phyloP scores from a whole-genome alignment of 2,329 filamentous ascomycete species.

The Ophiostoma ulmi region DNA sequence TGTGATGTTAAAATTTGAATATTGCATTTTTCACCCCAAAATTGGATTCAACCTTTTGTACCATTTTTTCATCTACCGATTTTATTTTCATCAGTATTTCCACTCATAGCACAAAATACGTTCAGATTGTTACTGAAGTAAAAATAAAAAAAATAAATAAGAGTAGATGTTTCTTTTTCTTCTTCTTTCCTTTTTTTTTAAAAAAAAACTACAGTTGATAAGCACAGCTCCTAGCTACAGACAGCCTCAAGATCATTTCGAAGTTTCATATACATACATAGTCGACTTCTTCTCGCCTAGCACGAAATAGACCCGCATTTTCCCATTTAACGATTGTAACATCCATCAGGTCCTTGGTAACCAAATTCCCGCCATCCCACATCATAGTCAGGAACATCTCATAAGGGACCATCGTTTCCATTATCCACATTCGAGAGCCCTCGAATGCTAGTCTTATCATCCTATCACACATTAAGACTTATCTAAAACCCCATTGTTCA shows the following conservation, averaged over 20 bases:
- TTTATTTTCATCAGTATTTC: too few relatives aligned
- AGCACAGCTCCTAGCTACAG: too few relatives aligned
- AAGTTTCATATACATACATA: neutral
- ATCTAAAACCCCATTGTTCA: neutral
- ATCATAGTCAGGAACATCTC: neutral
- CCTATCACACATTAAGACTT: neutral
- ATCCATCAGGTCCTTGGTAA: neutral
- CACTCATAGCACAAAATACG: too few relatives aligned
- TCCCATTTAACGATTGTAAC: neutral
- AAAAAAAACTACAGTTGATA: neutral
- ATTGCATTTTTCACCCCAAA: too few relatives aligned
- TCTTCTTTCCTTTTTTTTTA: too few relatives aligned
- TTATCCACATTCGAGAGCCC: neutral
- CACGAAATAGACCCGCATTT: neutral
- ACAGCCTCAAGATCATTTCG: neutral
- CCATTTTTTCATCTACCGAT: too few relatives aligned
- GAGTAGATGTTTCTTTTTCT: too few relatives aligned
- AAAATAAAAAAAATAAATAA: too few relatives aligned
- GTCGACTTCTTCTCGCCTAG: neutral
- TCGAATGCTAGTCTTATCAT: neutral
- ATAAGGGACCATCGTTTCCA: neutral
- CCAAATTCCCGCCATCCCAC: neutral
- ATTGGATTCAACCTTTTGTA: too few relatives aligned
- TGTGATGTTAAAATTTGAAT: too few relatives aligned
- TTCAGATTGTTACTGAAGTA: too few relatives aligned